phyloP scores from a whole-genome alignment of 495 filamentous ascomycete genomes.

The Penicillium coffeae region DNA sequence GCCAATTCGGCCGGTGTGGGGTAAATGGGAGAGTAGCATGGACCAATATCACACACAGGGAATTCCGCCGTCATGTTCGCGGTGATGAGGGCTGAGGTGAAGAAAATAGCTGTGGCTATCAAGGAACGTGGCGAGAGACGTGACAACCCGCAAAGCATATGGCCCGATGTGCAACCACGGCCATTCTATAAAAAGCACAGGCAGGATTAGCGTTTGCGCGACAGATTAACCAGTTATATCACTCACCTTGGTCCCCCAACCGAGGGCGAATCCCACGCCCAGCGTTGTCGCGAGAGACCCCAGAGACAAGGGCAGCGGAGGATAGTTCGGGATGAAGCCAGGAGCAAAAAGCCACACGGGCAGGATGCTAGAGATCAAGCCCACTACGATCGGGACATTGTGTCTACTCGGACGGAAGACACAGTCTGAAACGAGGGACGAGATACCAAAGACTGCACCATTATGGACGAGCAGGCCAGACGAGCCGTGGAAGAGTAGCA shows the following conservation, averaged over 20 bases:
- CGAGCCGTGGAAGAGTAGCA: conserved; percentile 52
- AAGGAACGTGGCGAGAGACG: conserved; percentile 50
- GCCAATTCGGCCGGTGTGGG: conserved; percentile 34
- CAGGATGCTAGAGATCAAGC: conserved; percentile 41
- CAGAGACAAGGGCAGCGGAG: conserved; percentile 29
- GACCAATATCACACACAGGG: conserved; percentile 27
- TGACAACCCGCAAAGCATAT: conserved; percentile 58
- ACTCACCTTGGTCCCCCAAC: conserved; percentile 55
- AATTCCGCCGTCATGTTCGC: conserved; percentile 51
- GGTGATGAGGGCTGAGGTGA: conserved; percentile 47
- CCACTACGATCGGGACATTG: conserved; percentile 47
- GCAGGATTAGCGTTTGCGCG: conserved; percentile 2
- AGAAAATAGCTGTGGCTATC: conserved; percentile 54
- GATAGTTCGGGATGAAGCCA: conserved; percentile 43
- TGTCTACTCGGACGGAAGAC: conserved; percentile 34
- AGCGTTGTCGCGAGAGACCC: conserved; percentile 32
- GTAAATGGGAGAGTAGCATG: conserved; percentile 49
- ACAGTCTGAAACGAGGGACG: conserved; percentile 42
- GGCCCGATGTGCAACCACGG: conserved; percentile 57
- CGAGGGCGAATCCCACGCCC: conserved; percentile 45
- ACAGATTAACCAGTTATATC: not conserved
- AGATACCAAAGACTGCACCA: conserved; percentile 53
- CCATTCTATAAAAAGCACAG: conserved; percentile 32
- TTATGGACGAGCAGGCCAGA: conserved; percentile 52
- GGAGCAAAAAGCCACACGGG: conserved; percentile 40